Evolutionary conservation across 129 eudicot species (phyloP).

Genomic region (Helianthus tuberosus): DNA sequence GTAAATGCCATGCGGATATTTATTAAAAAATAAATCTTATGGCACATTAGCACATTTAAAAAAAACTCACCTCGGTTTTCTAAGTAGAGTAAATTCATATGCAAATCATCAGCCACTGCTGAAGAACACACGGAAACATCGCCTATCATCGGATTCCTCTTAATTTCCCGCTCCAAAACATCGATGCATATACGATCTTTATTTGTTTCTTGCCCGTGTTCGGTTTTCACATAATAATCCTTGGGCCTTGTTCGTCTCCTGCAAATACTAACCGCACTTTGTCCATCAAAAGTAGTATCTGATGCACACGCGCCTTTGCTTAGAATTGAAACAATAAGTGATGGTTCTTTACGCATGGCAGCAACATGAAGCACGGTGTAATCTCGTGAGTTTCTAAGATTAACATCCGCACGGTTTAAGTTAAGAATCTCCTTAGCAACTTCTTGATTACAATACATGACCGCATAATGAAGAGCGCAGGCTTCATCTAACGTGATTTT

Average conservation of each 20-base stretch:
- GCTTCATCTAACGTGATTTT: slow-evolving; percentile 64
- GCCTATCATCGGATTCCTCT: slow-evolving; percentile 57
- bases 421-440: slow-evolving; percentile 63
- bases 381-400: slow-evolving; percentile 59
- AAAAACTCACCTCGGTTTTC: slow-evolving; percentile 70
- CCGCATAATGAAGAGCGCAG: slow-evolving; percentile 76
- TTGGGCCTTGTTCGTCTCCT: slow-evolving; percentile 71
- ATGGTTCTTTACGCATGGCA: slow-evolving; percentile 75
- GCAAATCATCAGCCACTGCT: slow-evolving; percentile 58
- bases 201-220: slow-evolving; percentile 62
- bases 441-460: slow-evolving; percentile 62
- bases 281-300: slow-evolving; percentile 66
- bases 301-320: slow-evolving; percentile 59
- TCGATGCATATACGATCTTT: slow-evolving; percentile 72
- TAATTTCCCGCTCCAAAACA: slow-evolving; percentile 72
- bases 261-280: slow-evolving; percentile 62
- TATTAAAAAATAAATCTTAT: neutral
- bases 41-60: slow-evolving; percentile 6
- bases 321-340: slow-evolving; percentile 57
- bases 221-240: slow-evolving; percentile 56
- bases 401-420: slow-evolving; percentile 54
- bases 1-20: neutral
- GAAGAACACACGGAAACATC: slow-evolving; percentile 45
- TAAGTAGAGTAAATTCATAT: slow-evolving; percentile 61
- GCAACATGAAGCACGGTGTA: slow-evolving; percentile 84